phyloP scores from a whole-genome alignment of 2,329 filamentous ascomycete genomes.

The Pyricularia grisea region DNA sequence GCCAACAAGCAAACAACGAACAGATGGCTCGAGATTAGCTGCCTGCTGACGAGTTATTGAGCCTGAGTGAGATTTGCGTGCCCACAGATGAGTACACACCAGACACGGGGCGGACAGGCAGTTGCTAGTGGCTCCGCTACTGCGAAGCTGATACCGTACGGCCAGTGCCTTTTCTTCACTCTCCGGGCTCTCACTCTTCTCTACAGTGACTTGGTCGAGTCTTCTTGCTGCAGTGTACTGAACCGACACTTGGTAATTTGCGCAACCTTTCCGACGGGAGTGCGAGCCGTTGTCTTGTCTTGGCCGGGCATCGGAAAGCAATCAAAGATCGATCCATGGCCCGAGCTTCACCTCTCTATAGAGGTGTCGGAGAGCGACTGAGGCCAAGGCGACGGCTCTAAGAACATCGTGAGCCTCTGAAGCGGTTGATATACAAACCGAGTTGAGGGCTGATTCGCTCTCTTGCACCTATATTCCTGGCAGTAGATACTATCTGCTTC shows the following conservation, averaged over 20 bases:
- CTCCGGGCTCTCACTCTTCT: background rate
- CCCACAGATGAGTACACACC: background rate
- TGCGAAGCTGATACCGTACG: background rate
- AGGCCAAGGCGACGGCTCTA: background rate
- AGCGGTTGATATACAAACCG: background rate
- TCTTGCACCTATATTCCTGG: background rate
- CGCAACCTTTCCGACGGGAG: background rate
- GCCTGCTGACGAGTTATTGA: background rate
- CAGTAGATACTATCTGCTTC: background rate
- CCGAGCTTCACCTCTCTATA: background rate
- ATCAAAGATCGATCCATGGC: conserved; percentile 5
- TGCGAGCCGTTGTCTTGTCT: background rate
- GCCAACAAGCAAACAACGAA: background rate
- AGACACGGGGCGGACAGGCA: background rate
- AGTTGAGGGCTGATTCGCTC: background rate
- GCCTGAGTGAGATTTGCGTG: background rate
- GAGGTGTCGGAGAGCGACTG: background rate
- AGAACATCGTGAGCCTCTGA: background rate
- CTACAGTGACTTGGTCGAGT: background rate
- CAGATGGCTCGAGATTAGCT: background rate
- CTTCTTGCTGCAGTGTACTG: background rate
- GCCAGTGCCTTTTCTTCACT: background rate
- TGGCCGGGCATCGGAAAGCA: background rate
- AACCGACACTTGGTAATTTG: background rate
- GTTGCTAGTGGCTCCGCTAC: background rate